Percentiles rank a stretch among this genome's conserved stretches.
Evolutionary conservation across 169 alveolate species (phyloP).

Genomic region (Cryptosporidium canis): DNA sequence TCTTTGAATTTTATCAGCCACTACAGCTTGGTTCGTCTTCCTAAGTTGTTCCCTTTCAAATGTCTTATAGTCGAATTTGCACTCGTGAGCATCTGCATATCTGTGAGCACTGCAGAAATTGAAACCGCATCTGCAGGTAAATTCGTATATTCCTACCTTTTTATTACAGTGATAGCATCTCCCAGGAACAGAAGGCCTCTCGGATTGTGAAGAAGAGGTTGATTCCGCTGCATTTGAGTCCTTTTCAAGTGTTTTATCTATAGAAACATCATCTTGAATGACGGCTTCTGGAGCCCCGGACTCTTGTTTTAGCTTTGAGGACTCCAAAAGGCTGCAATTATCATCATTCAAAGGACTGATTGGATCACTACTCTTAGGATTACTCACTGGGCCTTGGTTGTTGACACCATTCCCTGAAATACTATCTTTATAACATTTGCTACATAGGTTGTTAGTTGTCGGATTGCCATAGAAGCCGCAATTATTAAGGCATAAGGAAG

Average conservation of each 20-base stretch:
- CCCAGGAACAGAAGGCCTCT: conserved; percentile 72
- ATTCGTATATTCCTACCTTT: conserved; percentile 91
- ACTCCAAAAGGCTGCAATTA: background rate
- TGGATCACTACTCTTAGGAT: background rate
- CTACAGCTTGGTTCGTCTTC: conserved; percentile 87
- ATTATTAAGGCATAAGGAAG: conserved; percentile 85
- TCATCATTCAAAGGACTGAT: background rate
- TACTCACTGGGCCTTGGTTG: background rate
- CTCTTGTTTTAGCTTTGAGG: background rate
- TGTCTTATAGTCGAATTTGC: conserved; percentile 90
- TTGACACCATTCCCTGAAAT: conserved; percentile 21
- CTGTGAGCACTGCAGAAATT: conserved; percentile 92
- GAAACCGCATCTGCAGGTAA: conserved; percentile 90
- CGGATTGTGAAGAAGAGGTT: background rate
- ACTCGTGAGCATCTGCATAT: conserved; percentile 91
- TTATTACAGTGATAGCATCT: conserved; percentile 90
- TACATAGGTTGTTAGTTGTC: conserved; percentile 89
- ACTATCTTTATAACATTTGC: conserved; percentile 88
- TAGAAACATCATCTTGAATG: background rate
- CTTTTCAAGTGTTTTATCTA: background rate
- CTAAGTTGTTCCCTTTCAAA: conserved; percentile 86
- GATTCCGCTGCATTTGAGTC: background rate
- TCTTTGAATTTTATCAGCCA: conserved; percentile 90
- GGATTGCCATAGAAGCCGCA: conserved; percentile 93
- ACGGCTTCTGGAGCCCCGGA: background rate